Percentiles rank a stretch among this genome's conserved stretches.
Conservation (phyloP, 2,329 filamentous ascomycete species). For the Fusarium sp. region DNA sequence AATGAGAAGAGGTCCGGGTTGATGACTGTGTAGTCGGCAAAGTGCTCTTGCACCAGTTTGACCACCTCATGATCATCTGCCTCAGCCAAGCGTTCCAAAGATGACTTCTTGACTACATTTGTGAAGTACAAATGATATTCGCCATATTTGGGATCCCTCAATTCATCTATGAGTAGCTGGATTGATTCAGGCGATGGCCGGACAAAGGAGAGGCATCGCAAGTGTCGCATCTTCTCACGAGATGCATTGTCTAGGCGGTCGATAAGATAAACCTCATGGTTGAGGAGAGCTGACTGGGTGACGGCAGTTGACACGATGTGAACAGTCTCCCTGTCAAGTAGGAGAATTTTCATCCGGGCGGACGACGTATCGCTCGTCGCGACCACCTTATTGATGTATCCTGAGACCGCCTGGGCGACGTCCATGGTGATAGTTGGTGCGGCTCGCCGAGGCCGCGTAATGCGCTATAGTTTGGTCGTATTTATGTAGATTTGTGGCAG, state of each 20-base stretch:
- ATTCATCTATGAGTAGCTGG: slow-evolving; percentile 92
- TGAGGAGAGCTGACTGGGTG: slow-evolving; percentile 93
- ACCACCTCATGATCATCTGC: slow-evolving; percentile 98
- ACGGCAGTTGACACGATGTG: slow-evolving; percentile 94
- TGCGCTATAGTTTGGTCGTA: neutral
- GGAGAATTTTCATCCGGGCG: slow-evolving; percentile 97
- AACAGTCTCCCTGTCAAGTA: slow-evolving; percentile 93
- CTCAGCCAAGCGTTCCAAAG: slow-evolving; percentile 91
- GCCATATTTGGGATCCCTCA: slow-evolving; percentile 95
- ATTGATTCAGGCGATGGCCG: slow-evolving; percentile 93
- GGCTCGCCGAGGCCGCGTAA: slow-evolving; percentile 25
- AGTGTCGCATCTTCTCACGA: slow-evolving; percentile 97
- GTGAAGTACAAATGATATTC: slow-evolving; percentile 98
- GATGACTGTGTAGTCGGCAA: slow-evolving; percentile 93
- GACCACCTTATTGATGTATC: slow-evolving; percentile 97
- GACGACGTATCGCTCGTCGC: slow-evolving; percentile 74
- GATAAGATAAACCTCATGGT: slow-evolving; percentile 97
- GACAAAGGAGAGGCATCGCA: slow-evolving; percentile 92
- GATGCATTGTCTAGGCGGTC: slow-evolving; percentile 91
- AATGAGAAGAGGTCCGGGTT: slow-evolving; percentile 94
- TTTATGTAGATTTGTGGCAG: neutral
- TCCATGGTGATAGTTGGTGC: slow-evolving; percentile 74
- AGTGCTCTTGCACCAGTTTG: slow-evolving; percentile 92
- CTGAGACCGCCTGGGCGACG: slow-evolving; percentile 88
- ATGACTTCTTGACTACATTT: slow-evolving; percentile 97